Evolutionary conservation across 2,329 filamentous ascomycete genomes (phyloP).

Genomic region (Colletotrichum zoysiae): DNA sequence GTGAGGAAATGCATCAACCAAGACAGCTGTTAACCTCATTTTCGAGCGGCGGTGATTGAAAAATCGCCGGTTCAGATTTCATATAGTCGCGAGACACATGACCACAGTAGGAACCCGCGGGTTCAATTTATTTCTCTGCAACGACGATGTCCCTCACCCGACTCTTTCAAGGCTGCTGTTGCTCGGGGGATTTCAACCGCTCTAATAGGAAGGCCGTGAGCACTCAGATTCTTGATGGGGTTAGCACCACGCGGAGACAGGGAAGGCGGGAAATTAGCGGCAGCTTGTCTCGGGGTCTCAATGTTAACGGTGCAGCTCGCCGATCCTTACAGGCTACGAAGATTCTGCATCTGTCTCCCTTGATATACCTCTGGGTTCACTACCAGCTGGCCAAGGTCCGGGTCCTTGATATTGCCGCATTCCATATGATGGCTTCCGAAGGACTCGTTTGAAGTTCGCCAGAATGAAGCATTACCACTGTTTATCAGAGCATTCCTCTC

Average conservation of each 20-base stretch:
- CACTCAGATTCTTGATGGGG: conserved; percentile 19
- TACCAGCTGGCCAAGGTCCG: conserved; percentile 52
- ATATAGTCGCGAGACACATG: too few species aligned
- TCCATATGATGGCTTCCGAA: conserved; percentile 60
- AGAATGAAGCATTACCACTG: conserved; percentile 72
- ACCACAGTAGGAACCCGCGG: neutral
- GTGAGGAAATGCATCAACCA: neutral
- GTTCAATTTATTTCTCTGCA: neutral
- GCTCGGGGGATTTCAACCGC: neutral
- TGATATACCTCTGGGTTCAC: conserved; percentile 47
- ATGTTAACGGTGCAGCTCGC: neutral
- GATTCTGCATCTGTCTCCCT: too few species aligned
- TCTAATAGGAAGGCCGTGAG: neutral
- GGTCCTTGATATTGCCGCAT: conserved; percentile 55
- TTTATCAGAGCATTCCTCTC: conserved; percentile 55
- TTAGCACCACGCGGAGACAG: conserved; percentile 42
- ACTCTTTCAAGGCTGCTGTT: neutral
- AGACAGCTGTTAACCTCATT: neutral
- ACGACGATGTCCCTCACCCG: conserved; percentile 11
- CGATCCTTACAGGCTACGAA: neutral
- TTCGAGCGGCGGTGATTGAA: neutral
- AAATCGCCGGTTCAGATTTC: neutral
- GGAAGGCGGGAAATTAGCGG: conserved; percentile 33
- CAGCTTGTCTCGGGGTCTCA: neutral
- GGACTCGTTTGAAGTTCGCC: conserved; percentile 65